Evolutionary conservation across 805 yeast genomes (phyloP).

Genomic region (Ogataea nakhonphanomensis): DNA sequence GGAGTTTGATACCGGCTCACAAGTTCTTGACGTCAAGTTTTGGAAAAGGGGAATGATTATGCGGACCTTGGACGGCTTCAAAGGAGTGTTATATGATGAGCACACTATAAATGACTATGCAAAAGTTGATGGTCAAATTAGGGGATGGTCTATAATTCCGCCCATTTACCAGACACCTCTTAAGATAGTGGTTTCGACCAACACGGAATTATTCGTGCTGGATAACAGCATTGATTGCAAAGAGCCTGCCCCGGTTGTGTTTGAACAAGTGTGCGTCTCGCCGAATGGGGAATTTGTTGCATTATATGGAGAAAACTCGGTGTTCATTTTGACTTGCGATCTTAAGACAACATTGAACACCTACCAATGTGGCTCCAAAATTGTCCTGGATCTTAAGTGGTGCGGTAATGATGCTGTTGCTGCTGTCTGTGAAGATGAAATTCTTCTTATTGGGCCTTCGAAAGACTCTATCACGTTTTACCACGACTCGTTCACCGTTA

Average conservation of each 20-base stretch:
- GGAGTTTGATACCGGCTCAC: constrained; percentile 42
- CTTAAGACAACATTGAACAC: constrained; percentile 43
- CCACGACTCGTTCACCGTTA: constrained; percentile 39
- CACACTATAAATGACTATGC: not conserved
- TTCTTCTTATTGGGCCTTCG: constrained; percentile 70
- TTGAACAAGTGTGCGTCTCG: constrained; percentile 27
- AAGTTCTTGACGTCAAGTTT: constrained; percentile 37
- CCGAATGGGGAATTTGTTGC: constrained; percentile 59
- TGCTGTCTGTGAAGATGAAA: constrained; percentile 53
- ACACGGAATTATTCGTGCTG: constrained; percentile 9
- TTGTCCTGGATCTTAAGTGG: constrained; percentile 63
- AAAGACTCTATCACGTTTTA: constrained; percentile 55
- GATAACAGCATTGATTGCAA: constrained; percentile 8
- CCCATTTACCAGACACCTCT: constrained; percentile 16
- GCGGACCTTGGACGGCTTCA: constrained; percentile 27
- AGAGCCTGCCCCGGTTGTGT: constrained; percentile 16
- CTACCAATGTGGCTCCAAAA: constrained; percentile 35
- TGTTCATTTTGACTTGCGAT: constrained; percentile 49
- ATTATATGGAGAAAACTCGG: constrained; percentile 38
- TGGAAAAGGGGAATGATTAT: constrained; percentile 44
- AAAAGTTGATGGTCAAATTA: constrained; percentile 5
- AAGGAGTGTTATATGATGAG: not conserved
- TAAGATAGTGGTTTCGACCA: constrained; percentile 18
- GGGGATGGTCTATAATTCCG: constrained; percentile 24
- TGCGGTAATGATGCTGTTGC: constrained; percentile 83